Evolutionary conservation across 2,329 filamentous ascomycete genomes (phyloP).

Genomic region (Diaporthe vexans): DNA sequence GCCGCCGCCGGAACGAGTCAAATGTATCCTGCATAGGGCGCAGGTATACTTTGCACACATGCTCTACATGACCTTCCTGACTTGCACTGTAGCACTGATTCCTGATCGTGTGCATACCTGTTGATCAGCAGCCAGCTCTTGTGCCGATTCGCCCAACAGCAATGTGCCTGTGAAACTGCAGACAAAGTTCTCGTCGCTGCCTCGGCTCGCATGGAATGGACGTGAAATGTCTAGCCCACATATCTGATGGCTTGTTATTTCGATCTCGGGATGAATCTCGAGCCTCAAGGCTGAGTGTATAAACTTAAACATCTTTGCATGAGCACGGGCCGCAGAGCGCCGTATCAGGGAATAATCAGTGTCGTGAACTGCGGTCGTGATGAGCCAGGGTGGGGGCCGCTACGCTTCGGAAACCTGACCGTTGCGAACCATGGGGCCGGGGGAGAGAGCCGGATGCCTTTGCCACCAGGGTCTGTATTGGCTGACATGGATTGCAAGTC

Average conservation of each 20-base stretch:
- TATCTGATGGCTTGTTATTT: slow-evolving; percentile 5
- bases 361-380: slow-evolving; percentile 16
- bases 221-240: slow-evolving; percentile 20
- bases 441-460: slow-evolving; percentile 16
- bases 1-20: neutral
- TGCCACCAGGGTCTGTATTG: slow-evolving; percentile 17
- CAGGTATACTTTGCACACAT: slow-evolving; percentile 6
- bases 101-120: neutral
- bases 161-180: slow-evolving; percentile 18
- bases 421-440: slow-evolving; percentile 29
- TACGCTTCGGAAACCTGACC: slow-evolving; percentile 25
- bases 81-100: neutral
- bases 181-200: slow-evolving; percentile 29
- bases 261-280: slow-evolving; percentile 30
- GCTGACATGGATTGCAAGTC: slow-evolving; percentile 2
- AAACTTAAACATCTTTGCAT: slow-evolving; percentile 23
- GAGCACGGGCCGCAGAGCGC: slow-evolving; percentile 10
- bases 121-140: slow-evolving; percentile 22
- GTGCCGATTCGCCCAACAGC: slow-evolving; percentile 25
- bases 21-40: neutral
- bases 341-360: slow-evolving; percentile 6
- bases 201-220: slow-evolving; percentile 27
- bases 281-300: slow-evolving; percentile 8
- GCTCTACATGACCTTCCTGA: neutral
- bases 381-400: slow-evolving; percentile 11